A percentile compares a stretch with the other conserved stretches of the same genome.
Evolutionary conservation across 148 eudicot genomes (phyloP).

Genomic region (Oxyria digyna): DNA sequence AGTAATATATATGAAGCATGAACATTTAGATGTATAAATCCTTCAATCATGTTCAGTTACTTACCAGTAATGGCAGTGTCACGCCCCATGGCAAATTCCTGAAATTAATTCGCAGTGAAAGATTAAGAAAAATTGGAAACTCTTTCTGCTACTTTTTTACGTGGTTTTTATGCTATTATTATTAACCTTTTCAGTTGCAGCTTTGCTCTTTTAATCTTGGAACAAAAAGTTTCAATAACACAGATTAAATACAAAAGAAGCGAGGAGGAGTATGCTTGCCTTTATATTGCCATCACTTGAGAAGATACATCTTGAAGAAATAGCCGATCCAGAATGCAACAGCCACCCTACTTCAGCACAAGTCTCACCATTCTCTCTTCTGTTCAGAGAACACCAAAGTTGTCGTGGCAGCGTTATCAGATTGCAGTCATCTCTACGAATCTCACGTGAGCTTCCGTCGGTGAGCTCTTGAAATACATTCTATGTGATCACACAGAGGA

Average conservation of each 20-base stretch:
- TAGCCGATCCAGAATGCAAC: slow-evolving; percentile 44
- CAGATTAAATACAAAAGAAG: not conserved
- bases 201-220: too few relatives aligned
- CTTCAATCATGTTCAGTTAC: not conserved
- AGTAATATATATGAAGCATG: not conserved
- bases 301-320: slow-evolving; percentile 71
- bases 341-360: slow-evolving; percentile 84
- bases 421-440: slow-evolving; percentile 36
- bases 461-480: slow-evolving; percentile 33
- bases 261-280: slow-evolving; percentile 27
- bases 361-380: slow-evolving; percentile 37
- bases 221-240: not conserved
- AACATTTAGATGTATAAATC: not conserved
- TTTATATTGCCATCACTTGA: slow-evolving; percentile 41
- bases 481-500: slow-evolving; percentile 15
- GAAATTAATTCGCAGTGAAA: not conserved
- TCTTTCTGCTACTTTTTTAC: not conserved
- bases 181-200: too few relatives aligned
- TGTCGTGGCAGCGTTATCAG: slow-evolving; percentile 56
- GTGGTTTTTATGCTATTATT: too few relatives aligned
- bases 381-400: slow-evolving; percentile 66
- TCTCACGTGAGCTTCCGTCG: slow-evolving; percentile 23
- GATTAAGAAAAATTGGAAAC: not conserved
- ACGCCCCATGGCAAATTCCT: not conserved
- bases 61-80: slow-evolving; percentile 2